A percentile compares a stretch with the other conserved stretches of the same genome.
Evolutionary conservation across 1,284 basidiomycete species (phyloP).

Genomic region (Exobasidium cylindrosporum): DNA sequence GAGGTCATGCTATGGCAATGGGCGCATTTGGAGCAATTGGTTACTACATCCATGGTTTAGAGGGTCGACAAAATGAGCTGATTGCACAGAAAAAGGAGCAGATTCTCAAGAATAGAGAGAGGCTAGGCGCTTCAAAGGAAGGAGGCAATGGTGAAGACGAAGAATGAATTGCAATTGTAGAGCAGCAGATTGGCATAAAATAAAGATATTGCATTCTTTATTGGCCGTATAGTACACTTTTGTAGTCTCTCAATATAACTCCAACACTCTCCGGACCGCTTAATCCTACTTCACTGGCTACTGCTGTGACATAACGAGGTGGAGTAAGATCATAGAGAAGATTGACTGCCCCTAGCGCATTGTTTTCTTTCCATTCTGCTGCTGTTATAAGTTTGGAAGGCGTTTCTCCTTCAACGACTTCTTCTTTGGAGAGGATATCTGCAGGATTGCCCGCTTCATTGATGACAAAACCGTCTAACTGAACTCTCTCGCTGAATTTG

Average conservation of each 20-base stretch:
- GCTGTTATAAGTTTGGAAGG: conserved; percentile 23
- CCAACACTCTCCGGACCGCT: conserved; percentile 52
- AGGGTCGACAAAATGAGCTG: conserved; percentile 37
- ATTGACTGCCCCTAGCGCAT: conserved; percentile 41
- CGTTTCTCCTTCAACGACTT: conserved; percentile 8
- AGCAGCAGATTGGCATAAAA: neutral
- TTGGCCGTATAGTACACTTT: conserved; percentile 29
- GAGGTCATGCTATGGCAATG: conserved; percentile 48
- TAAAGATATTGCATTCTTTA: neutral
- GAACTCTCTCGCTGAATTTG: conserved; percentile 91
- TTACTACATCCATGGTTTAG: conserved; percentile 52
- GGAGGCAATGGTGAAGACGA: conserved; percentile 5
- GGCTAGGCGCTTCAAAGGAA: conserved; percentile 10
- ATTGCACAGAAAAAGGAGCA: conserved; percentile 49
- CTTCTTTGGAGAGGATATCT: conserved; percentile 23
- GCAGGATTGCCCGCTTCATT: conserved; percentile 78
- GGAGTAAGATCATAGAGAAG: conserved; percentile 54
- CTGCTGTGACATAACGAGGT: conserved; percentile 46
- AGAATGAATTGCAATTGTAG: conserved; percentile 1
- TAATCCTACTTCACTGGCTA: conserved; percentile 51
- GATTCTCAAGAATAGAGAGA: conserved; percentile 39
- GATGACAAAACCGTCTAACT: conserved; percentile 89
- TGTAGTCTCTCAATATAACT: conserved; percentile 53
- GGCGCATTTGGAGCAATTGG: conserved; percentile 44
- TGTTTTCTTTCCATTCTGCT: conserved; percentile 28